phyloP scores from a whole-genome alignment of 2,329 filamentous ascomycete species.

The Botryotinia convoluta region DNA sequence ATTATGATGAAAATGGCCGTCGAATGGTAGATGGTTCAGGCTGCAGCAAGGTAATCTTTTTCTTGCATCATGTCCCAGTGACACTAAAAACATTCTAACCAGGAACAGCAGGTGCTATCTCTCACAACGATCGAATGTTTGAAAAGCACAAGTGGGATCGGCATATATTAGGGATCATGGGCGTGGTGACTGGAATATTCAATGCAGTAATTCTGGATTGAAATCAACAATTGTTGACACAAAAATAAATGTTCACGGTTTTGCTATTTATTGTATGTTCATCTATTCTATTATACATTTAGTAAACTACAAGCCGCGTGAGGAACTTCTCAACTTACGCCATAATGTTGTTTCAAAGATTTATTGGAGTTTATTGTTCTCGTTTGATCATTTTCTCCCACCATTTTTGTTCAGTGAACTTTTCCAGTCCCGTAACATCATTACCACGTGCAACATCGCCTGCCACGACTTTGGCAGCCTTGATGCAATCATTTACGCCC shows the following conservation, averaged over 20 bases:
- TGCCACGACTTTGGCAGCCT: slow-evolving; percentile 54
- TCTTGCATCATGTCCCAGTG: background rate
- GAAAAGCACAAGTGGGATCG: background rate
- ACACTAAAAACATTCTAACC: background rate
- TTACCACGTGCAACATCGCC: slow-evolving; percentile 41
- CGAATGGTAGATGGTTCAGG: background rate
- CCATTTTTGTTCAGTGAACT: background rate
- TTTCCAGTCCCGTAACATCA: slow-evolving; percentile 42
- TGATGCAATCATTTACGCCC: slow-evolving; percentile 54
- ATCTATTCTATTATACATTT: background rate
- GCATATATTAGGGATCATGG: too few relatives aligned
- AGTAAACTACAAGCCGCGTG: background rate
- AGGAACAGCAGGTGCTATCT: background rate
- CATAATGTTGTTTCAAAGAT: background rate
- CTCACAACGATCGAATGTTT: background rate
- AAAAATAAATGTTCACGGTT: background rate
- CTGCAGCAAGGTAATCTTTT: background rate
- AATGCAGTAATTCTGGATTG: background rate
- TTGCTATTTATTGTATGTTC: background rate
- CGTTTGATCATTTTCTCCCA: background rate
- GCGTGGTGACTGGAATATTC: background rate
- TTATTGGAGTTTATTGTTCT: background rate
- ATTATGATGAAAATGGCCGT: background rate
- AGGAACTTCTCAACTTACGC: background rate
- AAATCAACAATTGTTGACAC: background rate